These are phyloP conservation scores for Sclerotinia trifoliorum DNA, from an alignment of 2,329 filamentous ascomycete species.

Conservation along the genomic window DNA sequence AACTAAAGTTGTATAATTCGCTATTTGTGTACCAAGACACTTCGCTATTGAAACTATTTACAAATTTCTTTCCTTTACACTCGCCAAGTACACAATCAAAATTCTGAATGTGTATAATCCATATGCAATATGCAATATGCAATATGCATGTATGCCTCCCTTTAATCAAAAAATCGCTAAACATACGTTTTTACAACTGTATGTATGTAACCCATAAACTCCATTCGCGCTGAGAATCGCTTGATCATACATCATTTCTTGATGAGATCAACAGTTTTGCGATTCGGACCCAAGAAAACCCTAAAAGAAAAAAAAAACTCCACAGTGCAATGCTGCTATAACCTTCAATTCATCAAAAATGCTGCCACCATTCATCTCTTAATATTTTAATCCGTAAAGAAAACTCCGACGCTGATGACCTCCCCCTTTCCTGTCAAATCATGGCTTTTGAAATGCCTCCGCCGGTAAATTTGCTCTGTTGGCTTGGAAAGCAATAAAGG, in stretches of 20 bases:
- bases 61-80: neutral
- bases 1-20: neutral
- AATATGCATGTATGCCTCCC: neutral
- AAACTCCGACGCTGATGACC: neutral
- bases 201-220: conserved; percentile 10
- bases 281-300: neutral
- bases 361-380: neutral
- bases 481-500: conserved; percentile 71
- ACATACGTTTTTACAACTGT: conserved; percentile 15
- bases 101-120: neutral
- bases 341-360: conserved; percentile 7
- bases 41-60: neutral
- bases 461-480: conserved; percentile 57
- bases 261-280: neutral
- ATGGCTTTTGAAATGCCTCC: conserved; percentile 15
- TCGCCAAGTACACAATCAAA: neutral
- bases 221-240: neutral
- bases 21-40: neutral
- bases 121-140: neutral
- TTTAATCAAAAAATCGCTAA: neutral
- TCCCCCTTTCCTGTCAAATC: neutral
- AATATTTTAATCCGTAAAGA: neutral
- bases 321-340: conserved; percentile 1
- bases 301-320: neutral
- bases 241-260: neutral